Evolutionary conservation across 805 yeast species (phyloP).

Genomic region (Maudiozyma serrabonitensis): DNA sequence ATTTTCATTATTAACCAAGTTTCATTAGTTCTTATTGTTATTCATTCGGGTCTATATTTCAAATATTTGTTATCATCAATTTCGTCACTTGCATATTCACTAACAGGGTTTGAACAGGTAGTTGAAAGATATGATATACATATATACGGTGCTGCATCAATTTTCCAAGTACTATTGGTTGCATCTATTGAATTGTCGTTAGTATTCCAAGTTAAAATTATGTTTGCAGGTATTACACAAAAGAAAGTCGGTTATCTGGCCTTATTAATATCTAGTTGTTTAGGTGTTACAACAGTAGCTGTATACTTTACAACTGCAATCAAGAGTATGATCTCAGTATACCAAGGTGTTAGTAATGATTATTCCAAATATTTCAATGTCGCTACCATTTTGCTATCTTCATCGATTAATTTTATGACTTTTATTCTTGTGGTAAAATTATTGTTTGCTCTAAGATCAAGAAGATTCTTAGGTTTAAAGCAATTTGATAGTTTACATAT

Average conservation of each 20-base stretch:
- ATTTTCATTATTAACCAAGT: constrained; percentile 64
- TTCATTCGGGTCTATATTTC: constrained; percentile 55
- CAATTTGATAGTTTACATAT: constrained; percentile 81
- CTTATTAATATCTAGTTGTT: constrained; percentile 31
- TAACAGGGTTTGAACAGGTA: constrained; percentile 39
- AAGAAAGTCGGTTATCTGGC: constrained; percentile 33
- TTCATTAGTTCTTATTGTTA: constrained; percentile 43
- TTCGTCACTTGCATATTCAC: constrained; percentile 36
- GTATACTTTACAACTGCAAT: constrained; percentile 49
- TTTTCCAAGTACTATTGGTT: constrained; percentile 51
- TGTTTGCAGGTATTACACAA: constrained; percentile 54
- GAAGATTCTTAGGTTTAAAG: constrained; percentile 67
- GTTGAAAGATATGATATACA: constrained; percentile 33
- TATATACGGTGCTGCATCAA: constrained; percentile 51
- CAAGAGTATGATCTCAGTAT: constrained; percentile 32
- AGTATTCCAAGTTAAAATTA: constrained; percentile 59
- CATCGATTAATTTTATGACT: constrained; percentile 56
- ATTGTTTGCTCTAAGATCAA: constrained; percentile 53
- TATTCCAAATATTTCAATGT: constrained; percentile 38
- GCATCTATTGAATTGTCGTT: constrained; percentile 54
- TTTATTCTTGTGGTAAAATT: constrained; percentile 56
- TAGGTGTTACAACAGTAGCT: constrained; percentile 48
- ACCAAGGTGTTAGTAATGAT: constrained; percentile 18
- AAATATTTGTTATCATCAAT: constrained; percentile 45
- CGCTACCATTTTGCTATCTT: constrained; percentile 55